These are phyloP conservation scores for Dendrobium catenatum DNA, from an alignment of 106 monocot species.

Conservation along the genomic window DNA sequence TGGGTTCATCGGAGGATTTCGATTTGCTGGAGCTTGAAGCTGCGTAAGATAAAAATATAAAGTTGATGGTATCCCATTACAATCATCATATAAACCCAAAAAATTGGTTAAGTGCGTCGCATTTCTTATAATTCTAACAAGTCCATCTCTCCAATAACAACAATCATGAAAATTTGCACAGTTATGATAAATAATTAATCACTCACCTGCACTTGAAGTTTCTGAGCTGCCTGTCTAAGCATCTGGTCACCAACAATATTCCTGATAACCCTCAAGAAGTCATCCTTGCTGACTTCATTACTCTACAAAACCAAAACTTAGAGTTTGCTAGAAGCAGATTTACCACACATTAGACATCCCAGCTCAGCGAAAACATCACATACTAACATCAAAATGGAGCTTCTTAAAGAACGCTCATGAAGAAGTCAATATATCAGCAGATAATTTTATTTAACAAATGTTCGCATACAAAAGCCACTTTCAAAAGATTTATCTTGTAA, in stretches of 20 bases:
- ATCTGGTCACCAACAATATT: constrained; percentile 95
- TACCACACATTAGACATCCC: not conserved
- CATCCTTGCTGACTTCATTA: constrained; percentile 86
- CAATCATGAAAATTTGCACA: not conserved
- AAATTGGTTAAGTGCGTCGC: not conserved
- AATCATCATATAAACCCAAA: not conserved
- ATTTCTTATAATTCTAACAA: not conserved
- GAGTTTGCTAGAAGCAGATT: not conserved
- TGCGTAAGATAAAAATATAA: constrained; percentile 15
- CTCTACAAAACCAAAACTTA: constrained; percentile 26
- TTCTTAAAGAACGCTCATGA: not conserved
- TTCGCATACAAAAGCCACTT: not conserved
- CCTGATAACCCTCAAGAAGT: constrained; percentile 84
- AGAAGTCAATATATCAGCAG: not conserved
- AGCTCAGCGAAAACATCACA: not conserved
- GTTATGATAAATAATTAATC: not conserved
- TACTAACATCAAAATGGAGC: not conserved
- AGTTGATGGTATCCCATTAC: not conserved
- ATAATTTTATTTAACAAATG: not conserved
- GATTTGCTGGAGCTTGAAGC: constrained; percentile 48
- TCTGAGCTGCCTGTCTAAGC: constrained; percentile 90
- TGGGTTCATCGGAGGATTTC: constrained; percentile 34
- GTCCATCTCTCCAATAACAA: not conserved
- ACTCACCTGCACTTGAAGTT: constrained; percentile 73
- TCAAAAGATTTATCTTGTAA: not conserved